Evolutionary conservation across 495 filamentous ascomycete species (phyloP).

Genomic region (Saxophila tyrrhenica): DNA sequence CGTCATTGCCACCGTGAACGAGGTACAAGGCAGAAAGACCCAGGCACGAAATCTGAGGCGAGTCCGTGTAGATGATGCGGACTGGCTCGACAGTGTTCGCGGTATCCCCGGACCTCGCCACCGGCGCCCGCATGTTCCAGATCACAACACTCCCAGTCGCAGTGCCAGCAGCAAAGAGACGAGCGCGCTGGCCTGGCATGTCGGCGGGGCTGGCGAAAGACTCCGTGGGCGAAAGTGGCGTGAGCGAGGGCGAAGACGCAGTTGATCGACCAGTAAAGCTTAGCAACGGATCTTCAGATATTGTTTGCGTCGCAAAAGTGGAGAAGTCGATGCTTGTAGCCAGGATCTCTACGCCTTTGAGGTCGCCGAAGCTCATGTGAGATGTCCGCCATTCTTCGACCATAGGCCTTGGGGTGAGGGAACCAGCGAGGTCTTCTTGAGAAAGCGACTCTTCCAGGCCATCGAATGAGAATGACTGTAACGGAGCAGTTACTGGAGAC

Average conservation of each 20-base stretch:
- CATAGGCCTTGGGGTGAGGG: constrained; percentile 18
- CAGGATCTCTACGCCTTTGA: constrained; percentile 49
- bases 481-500: constrained; percentile 1
- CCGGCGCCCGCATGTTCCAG: constrained; percentile 70
- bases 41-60: constrained; percentile 76
- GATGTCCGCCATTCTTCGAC: constrained; percentile 53
- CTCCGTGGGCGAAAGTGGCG: constrained; percentile 42
- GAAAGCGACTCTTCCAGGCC: constrained; percentile 14
- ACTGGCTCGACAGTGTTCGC: constrained; percentile 52
- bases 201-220: constrained; percentile 34
- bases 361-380: constrained; percentile 42
- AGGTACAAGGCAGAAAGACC: constrained; percentile 77
- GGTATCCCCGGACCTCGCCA: constrained; percentile 37
- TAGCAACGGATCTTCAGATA: constrained; percentile 64
- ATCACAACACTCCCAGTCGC: constrained; percentile 63
- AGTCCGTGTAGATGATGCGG: constrained; percentile 79
- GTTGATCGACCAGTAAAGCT: constrained; percentile 43
- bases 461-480: constrained; percentile 12
- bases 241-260: constrained; percentile 46
- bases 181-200: constrained; percentile 73
- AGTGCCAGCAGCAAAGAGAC: constrained; percentile 73
- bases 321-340: constrained; percentile 67
- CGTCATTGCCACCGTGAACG: constrained; percentile 88
- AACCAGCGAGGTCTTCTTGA: constrained; percentile 11
- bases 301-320: constrained; percentile 53